Evolutionary conservation across 306 rosid genomes (phyloP), one percentile per base, ranked within the genome.

Genomic region (Oemleria cerasiformis): DNA sequence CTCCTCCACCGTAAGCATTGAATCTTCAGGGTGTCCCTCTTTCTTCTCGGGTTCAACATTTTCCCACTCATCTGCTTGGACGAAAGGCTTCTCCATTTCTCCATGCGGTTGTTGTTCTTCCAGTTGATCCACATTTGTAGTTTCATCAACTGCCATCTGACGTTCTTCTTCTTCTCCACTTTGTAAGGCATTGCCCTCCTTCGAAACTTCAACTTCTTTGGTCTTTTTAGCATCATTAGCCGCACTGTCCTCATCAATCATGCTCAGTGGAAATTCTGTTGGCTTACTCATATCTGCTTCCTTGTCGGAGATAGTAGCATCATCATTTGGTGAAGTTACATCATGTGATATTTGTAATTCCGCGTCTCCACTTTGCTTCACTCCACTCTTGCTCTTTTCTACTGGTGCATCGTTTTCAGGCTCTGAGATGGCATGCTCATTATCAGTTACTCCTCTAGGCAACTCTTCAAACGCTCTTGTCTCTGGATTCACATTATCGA

Each of bases 31-130:
- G 25, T 34, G n/a, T 64, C 68, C 80, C 39, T 66, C 68, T 10
- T 77, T 77, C 16, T 50, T 48, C 21, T 66, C 20, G 17, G 13
- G 38, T 61, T 44, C 81, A 21, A 70, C 34, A 16, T 79, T 38
- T 1, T 77, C 64, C 73, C 62, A 45, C 2, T 75, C 78, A 50
- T 78, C 72, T 15, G 67, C 70, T 57, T 73, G 79, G 39, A 42
- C 76, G 8, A 20, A 38, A 44, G 74, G 73, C 61, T 38, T 63
- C 61, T 77, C 82, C 11, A 41, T 66, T n/a, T 51, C 80, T 78
- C 54, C 84, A 23, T n/a, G 12, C 16, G 16, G 57, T 5, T 20
- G 16, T 41, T 5, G 60, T 16, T 40, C 62, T 69, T 71, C 39
- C 58, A 54, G 17, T 50, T 60, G 63, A 58, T 58, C 63, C 5